Evolutionary conservation across 306 rosid species (phyloP).

Genomic region (Potentilla sterilis): DNA sequence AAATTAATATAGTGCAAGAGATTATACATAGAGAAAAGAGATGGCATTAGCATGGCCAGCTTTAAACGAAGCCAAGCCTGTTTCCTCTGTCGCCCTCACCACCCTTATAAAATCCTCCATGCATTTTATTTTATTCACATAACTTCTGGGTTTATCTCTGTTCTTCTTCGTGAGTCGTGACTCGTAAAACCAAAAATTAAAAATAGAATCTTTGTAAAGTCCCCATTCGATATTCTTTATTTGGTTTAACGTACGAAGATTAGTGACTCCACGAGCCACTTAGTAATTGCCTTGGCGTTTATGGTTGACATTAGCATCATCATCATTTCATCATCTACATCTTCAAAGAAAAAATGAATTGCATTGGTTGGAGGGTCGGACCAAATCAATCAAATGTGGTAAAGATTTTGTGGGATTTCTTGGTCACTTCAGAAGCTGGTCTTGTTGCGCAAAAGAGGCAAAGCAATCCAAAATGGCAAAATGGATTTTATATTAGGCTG

Average conservation of each 20-base stretch:
- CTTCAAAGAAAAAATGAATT: background rate
- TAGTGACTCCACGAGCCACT: background rate
- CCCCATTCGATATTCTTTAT: background rate
- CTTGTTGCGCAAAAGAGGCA: constrained; percentile 12
- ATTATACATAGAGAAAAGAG: background rate
- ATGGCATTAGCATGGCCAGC: constrained; percentile 18
- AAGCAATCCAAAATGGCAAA: background rate
- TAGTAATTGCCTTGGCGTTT: background rate
- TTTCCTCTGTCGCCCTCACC: constrained; percentile 6
- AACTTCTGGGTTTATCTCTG: background rate
- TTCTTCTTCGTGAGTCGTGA: background rate
- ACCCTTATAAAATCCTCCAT: background rate
- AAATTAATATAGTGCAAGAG: background rate
- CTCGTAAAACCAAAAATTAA: background rate
- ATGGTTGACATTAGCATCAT: background rate
- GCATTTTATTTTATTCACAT: background rate
- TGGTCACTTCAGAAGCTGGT: constrained; percentile 12
- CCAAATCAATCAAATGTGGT: background rate
- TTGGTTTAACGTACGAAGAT: background rate
- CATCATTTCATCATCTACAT: background rate
- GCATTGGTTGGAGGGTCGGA: background rate
- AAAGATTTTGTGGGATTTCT: background rate
- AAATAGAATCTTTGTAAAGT: constrained; percentile 13
- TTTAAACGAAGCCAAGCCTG: constrained; percentile 29
- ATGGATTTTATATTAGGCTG: background rate